A percentile compares a stretch with the other conserved stretches of the same genome.
Conservation (phyloP, 345 rosid genomes). For the Cardamine occulta region DNA sequence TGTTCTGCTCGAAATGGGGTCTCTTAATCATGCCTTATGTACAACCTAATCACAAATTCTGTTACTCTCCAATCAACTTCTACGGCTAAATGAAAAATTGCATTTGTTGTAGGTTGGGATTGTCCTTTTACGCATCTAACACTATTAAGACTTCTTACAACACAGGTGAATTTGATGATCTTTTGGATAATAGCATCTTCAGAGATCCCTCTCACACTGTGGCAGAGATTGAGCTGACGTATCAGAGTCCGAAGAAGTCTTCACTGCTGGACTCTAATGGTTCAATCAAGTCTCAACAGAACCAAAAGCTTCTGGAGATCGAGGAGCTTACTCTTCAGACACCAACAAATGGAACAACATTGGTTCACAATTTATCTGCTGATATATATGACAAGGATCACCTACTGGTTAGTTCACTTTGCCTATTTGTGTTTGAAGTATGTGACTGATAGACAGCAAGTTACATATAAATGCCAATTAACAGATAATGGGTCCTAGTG, state of each 20-base stretch:
- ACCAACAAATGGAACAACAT: constrained; percentile 71
- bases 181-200: constrained; percentile 60
- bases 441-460: constrained; percentile 15
- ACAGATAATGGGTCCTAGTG: constrained; percentile 93
- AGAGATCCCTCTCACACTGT: constrained; percentile 47
- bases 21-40: constrained; percentile 13
- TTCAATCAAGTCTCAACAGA: constrained; percentile 36
- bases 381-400: constrained; percentile 64
- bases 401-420: constrained; percentile 68
- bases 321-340: constrained; percentile 75
- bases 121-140: constrained; percentile 33
- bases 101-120: constrained; percentile 30
- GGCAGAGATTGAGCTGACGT: constrained; percentile 64
- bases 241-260: constrained; percentile 43
- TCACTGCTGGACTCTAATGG: constrained; percentile 61
- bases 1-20: neutral
- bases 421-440: constrained; percentile 29
- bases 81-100: constrained; percentile 10
- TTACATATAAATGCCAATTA: constrained; percentile 37
- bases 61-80: constrained; percentile 16
- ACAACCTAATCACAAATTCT: constrained; percentile 1
- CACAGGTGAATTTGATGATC: constrained; percentile 94
- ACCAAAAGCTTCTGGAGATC: constrained; percentile 57
- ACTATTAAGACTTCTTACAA: constrained; percentile 36
- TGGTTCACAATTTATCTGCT: constrained; percentile 69